Evolutionary conservation across 768 basidiomycete genomes (phyloP).

Genomic region (Glaciozyma martinii): DNA sequence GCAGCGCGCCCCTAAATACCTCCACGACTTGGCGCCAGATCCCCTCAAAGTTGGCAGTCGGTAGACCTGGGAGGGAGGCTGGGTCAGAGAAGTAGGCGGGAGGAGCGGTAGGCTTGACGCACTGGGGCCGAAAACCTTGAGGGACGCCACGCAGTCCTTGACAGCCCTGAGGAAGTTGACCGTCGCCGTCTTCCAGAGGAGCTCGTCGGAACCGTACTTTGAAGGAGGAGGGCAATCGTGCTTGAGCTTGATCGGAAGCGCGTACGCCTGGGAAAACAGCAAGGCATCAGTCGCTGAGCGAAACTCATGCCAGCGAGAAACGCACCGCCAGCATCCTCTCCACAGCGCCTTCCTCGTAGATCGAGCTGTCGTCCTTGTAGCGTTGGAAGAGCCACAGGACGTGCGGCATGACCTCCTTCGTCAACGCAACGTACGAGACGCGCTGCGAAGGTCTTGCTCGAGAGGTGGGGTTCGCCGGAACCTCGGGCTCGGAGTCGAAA

Average conservation of each 20-base stretch:
- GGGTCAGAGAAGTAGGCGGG: not conserved
- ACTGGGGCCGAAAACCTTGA: not conserved
- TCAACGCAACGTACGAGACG: constrained; percentile 80
- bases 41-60: constrained; percentile 47
- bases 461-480: constrained; percentile 6
- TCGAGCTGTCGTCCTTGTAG: constrained; percentile 53
- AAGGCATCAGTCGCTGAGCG: not conserved
- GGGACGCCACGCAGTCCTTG: constrained; percentile 3
- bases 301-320: not conserved
- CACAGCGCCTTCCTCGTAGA: constrained; percentile 73
- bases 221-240: constrained; percentile 87
- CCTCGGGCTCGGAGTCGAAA: constrained; percentile 49
- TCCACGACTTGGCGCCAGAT: constrained; percentile 80
- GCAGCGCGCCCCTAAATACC: constrained; percentile 68
- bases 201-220: constrained; percentile 73
- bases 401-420: constrained; percentile 77
- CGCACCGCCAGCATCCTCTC: constrained; percentile 71
- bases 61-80: constrained; percentile 47
- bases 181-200: constrained; percentile 94
- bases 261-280: constrained; percentile 54
- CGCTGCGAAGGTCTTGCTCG: constrained; percentile 6
- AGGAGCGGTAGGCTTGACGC: not conserved
- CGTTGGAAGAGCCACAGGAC: constrained; percentile 65
- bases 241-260: constrained; percentile 85
- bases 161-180: constrained; percentile 64